A percentile compares a stretch with the other conserved stretches of the same genome.
phyloP scores from a whole-genome alignment of 2,329 filamentous ascomycete species.

The Didymosphaeria variabile region DNA sequence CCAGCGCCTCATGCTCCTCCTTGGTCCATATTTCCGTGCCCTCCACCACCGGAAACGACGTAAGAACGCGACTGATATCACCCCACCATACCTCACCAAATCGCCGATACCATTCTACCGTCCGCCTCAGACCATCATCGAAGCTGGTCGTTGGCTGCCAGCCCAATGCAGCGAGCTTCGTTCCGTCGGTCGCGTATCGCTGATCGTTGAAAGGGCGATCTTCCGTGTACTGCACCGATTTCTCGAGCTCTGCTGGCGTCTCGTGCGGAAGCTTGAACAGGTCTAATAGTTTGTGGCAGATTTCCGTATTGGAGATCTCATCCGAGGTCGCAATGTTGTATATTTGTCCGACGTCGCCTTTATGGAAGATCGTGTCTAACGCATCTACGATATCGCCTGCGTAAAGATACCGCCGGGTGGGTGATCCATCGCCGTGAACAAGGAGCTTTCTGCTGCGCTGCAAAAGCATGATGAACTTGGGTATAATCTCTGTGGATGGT shows the following conservation, averaged over 20 bases:
- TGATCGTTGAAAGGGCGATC: conserved; percentile 71
- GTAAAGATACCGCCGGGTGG: conserved; percentile 79
- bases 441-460: conserved; percentile 72
- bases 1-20: conserved; percentile 50
- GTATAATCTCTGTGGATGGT: conserved; percentile 74
- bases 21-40: conserved; percentile 53
- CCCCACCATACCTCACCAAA: conserved; percentile 55
- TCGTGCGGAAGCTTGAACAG: conserved; percentile 63
- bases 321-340: conserved; percentile 85
- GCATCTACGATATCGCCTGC: conserved; percentile 82
- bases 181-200: conserved; percentile 50
- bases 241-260: conserved; percentile 60
- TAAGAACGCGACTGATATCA: conserved; percentile 50
- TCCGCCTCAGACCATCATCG: conserved; percentile 46
- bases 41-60: conserved; percentile 49
- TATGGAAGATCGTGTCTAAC: conserved; percentile 84
- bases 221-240: conserved; percentile 77
- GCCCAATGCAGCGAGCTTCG: conserved; percentile 48
- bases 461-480: conserved; percentile 79
- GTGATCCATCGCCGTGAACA: conserved; percentile 79
- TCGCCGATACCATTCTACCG: conserved; percentile 51
- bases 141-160: conserved; percentile 50
- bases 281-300: conserved; percentile 71
- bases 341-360: conserved; percentile 75
- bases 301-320: conserved; percentile 77